Conservation (phyloP, 2,329 filamentous ascomycete species). For the Tolypocladium inflatum region DNA sequence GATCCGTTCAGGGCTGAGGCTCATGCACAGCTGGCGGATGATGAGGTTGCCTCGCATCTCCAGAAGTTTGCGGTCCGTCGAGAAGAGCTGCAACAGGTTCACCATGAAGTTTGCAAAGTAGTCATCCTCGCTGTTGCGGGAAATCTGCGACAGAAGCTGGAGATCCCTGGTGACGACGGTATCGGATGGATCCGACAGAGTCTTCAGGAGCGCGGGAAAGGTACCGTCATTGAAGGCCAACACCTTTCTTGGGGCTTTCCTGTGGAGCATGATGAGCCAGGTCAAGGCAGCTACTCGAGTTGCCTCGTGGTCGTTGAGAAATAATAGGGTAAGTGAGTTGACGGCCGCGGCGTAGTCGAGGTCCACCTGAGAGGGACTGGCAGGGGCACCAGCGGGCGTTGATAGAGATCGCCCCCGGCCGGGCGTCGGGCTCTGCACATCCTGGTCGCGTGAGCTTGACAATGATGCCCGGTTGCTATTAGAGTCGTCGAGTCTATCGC, state of each 20-base stretch:
- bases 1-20: conserved; percentile 86
- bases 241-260: conserved; percentile 87
- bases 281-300: conserved; percentile 88
- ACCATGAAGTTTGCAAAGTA: conserved; percentile 99
- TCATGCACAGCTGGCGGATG: conserved; percentile 88
- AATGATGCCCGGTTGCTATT: conserved; percentile 41
- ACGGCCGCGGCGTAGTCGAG: conserved; percentile 96
- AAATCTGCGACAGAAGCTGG: conserved; percentile 90
- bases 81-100: conserved; percentile 88
- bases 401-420: conserved; percentile 37
- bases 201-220: conserved; percentile 92
- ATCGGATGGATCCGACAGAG: conserved; percentile 88
- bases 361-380: conserved; percentile 47
- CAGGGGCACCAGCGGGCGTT: conserved; percentile 33
- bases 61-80: conserved; percentile 81
- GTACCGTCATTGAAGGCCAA: conserved; percentile 95
- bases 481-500: conserved; percentile 36
- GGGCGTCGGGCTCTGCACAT: conserved; percentile 41
- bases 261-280: conserved; percentile 96
- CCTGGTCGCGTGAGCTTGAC: conserved; percentile 43
- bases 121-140: conserved; percentile 89
- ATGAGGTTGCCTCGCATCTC: conserved; percentile 94
- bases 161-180: conserved; percentile 92
- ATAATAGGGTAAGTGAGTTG: conserved; percentile 83
- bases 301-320: conserved; percentile 93